Conservation (phyloP, 257 asterid genomes). For the Solanum corneliomulleri region DNA sequence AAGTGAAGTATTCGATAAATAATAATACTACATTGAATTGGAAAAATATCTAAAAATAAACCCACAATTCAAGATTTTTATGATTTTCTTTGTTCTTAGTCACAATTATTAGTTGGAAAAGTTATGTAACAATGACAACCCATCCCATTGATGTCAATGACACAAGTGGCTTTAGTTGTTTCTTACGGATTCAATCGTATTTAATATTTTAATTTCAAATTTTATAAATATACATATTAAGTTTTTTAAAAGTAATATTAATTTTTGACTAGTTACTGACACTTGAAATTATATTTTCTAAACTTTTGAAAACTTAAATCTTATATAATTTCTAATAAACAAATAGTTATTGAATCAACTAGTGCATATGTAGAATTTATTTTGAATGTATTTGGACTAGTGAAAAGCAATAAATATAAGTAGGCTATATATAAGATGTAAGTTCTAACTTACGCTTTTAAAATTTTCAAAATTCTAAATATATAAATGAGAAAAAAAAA, state of each 20-base stretch:
- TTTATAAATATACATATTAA: too few species aligned
- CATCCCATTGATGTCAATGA: neutral
- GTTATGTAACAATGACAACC: neutral
- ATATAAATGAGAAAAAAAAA: too few species aligned
- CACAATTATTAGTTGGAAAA: neutral
- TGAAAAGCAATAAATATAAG: too few species aligned
- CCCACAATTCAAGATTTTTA: neutral
- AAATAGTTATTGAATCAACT: neutral
- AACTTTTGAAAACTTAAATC: too few species aligned
- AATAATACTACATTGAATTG: neutral
- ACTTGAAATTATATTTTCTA: too few species aligned
- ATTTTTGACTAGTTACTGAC: rapidly evolving
- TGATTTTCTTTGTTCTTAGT: neutral
- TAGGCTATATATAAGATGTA: too few species aligned
- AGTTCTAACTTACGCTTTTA: too few species aligned
- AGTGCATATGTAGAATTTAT: too few species aligned
- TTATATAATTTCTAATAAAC: too few species aligned
- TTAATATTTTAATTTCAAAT: neutral
- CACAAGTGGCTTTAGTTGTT: too few species aligned
- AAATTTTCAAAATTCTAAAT: too few species aligned
- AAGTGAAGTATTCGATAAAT: neutral
- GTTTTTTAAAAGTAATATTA: too few species aligned
- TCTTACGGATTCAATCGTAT: neutral
- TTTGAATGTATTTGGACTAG: neutral
- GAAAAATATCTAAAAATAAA: neutral